Base-by-base conservation (phyloP, 169 alveolate genomes). In the Plasmodium reichenowi region DNA sequence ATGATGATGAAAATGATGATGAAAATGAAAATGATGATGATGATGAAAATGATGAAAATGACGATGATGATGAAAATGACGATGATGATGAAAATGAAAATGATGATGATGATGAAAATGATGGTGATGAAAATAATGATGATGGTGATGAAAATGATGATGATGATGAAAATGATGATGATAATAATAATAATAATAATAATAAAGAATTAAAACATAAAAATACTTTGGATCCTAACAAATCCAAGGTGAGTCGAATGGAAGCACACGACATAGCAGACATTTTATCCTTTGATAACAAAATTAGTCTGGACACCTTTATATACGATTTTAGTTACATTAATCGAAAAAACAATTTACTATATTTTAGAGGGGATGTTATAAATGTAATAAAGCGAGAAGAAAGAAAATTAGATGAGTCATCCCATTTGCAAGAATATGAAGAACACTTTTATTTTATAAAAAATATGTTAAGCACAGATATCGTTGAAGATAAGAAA, bases 301-400 rank as follows among this genome's bases (percentile, higher is more conserved):
- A 68, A 68, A 52, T 60, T 8, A 83, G 52, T n/a, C n/a, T 83
- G 13, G 91, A 83, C n/a, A 48, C 56, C 10, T 83, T 83, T 50
- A 13, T 83, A 10, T 83, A 83, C 32, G 83, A 83, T 22, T 12
- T 3, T 43, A 50, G 32, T 3, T 68, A 68, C 62, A 83, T 83
- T 15, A 68, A 68, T 17, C 67, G 66, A 47, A 83, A 43, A 50
- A 83, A 83, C 17, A 83, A 26, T 22, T 72, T 10, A 20, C 50
- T 83, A 24, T 83, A 83, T 48, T 83, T 38, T 38, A 83, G 70
- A 24, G 91, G 91, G n/a, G 91, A 83, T 20, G 38, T 83, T 59
- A 56, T 83, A 20, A 60, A 50, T 45, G 47, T 83, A 45, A 56
- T 68, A 60, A 68, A 56, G 12, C 75, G 54, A 54, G 89, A 88